These are phyloP conservation scores for Hypoxylon subgilvum DNA, from an alignment of 495 filamentous ascomycete genomes.

Conservation along the genomic window DNA sequence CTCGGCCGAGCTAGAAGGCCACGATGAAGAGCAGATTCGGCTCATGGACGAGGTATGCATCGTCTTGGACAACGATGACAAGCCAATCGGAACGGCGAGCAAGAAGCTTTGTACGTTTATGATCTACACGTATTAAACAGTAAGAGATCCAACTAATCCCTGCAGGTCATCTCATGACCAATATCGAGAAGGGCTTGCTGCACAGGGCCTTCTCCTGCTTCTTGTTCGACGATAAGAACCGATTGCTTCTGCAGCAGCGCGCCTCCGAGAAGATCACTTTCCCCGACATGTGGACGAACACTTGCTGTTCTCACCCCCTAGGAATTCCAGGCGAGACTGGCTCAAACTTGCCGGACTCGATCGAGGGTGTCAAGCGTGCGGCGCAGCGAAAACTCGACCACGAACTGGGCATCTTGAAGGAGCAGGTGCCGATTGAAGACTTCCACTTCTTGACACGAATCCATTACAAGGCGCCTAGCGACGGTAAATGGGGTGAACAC, in stretches of 20 bases:
- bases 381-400: slow-evolving; percentile 92
- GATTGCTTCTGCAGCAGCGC: slow-evolving; percentile 92
- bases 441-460: slow-evolving; percentile 96
- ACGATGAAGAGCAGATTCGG: slow-evolving; percentile 96
- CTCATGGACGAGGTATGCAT: slow-evolving; percentile 99
- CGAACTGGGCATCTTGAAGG: slow-evolving; percentile 87
- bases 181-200: slow-evolving; percentile 92
- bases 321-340: slow-evolving; percentile 92
- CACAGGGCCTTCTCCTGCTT: slow-evolving; percentile 98
- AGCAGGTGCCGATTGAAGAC: slow-evolving; percentile 88
- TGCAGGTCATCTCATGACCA: slow-evolving; percentile 95
- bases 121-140: background rate
- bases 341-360: slow-evolving; percentile 75
- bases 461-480: slow-evolving; percentile 96
- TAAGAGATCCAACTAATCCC: slow-evolving; percentile 15
- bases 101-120: slow-evolving; percentile 89
- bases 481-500: slow-evolving; percentile 98
- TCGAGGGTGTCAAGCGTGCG: slow-evolving; percentile 85
- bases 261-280: slow-evolving; percentile 99
- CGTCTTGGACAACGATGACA: slow-evolving; percentile 88
- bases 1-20: slow-evolving; percentile 75
- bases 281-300: slow-evolving; percentile 99
- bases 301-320: slow-evolving; percentile 97
- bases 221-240: slow-evolving; percentile 89
- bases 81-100: slow-evolving; percentile 93